These are phyloP conservation scores for Amylostereum areolatum DNA, from an alignment of 1,284 basidiomycete genomes.

Conservation along the genomic window DNA sequence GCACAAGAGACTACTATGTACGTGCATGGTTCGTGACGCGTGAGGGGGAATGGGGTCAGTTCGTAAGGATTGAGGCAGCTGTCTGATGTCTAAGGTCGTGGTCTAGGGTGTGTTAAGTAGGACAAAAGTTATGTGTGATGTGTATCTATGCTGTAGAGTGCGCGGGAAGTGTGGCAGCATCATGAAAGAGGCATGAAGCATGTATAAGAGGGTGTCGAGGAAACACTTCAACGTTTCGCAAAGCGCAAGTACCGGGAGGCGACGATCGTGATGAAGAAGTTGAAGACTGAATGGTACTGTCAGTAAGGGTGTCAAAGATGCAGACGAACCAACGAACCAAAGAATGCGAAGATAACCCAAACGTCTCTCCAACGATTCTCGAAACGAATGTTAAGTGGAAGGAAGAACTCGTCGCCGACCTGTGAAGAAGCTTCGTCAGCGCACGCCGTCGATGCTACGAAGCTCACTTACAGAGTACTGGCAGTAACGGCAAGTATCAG, in stretches of 20 bases:
- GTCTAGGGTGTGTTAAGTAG: no score
- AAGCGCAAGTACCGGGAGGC: constrained; percentile 1
- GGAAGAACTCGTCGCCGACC: constrained; percentile 38
- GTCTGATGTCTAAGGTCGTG: no score
- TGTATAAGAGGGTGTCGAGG: no score
- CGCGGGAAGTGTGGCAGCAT: no score
- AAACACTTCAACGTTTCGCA: not conserved
- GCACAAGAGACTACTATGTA: no score
- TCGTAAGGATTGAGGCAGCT: no score
- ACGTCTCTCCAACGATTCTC: constrained; percentile 45
- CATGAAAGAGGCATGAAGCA: no score
- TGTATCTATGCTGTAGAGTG: no score
- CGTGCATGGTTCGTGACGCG: no score
- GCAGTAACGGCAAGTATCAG: constrained; percentile 63
- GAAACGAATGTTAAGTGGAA: constrained; percentile 42
- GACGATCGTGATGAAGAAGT: not conserved
- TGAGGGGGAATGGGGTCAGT: no score
- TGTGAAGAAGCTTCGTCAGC: constrained; percentile 44
- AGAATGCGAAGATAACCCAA: constrained; percentile 31
- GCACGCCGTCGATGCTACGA: constrained; percentile 14
- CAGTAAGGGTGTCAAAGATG: constrained; percentile 12
- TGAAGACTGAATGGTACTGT: not conserved
- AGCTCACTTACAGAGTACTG: constrained; percentile 38
- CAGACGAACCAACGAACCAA: constrained; percentile 24
- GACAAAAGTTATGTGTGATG: no score